Evolutionary conservation across 176 grass and related monocot genomes (phyloP), one percentile per base, ranked within the genome.

Genomic region (Luzula sylvatica): DNA sequence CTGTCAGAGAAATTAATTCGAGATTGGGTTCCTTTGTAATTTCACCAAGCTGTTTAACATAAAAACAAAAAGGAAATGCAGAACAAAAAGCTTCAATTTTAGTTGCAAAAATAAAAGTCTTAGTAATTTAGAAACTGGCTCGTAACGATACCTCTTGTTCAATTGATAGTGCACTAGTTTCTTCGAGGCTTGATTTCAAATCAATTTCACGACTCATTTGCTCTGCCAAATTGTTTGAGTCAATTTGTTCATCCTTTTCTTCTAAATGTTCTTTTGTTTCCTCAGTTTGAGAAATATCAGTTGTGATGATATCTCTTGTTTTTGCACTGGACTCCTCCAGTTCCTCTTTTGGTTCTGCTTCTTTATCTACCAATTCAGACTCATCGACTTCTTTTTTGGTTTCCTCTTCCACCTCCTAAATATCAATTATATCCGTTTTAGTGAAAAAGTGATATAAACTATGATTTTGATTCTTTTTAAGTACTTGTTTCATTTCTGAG

Each of bases 351-450:
- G 22, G 9, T 24, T 62, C 41, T 18, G 39, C 14, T 11, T 23
- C 12, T 24, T 62, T 62, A 7, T 35, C 30, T 25, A 45, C 1
- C 0, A 46, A 46, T 62, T 29, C 23, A 17, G 7, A 27, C 35
- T 17, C 30, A 39, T 58, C 29, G 22, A 58, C 40, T 6, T 58
- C 32, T 58, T 29, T 58, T 58, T 58, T 21, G 11, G 15, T 58
- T 14, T 42, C 30, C 17, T 18, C 32, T 41, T 42, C 20, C 22
- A 14, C 20, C 24, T 60, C 38, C 56, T 60, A 20, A n/a, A 11
- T 20, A 60, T 43, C 28, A 60, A 11, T 23, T 51, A 11, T 51
- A 43, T 44, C 3, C 38, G 42, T 43, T 43, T 20, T 15, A 44
- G 21, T 23, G 19, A 8, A 15, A 43, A 60, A 26, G 15, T 22